These are phyloP conservation scores for Gleditsia sinensis DNA, from an alignment of 306 rosid species.

Conservation along the genomic window DNA sequence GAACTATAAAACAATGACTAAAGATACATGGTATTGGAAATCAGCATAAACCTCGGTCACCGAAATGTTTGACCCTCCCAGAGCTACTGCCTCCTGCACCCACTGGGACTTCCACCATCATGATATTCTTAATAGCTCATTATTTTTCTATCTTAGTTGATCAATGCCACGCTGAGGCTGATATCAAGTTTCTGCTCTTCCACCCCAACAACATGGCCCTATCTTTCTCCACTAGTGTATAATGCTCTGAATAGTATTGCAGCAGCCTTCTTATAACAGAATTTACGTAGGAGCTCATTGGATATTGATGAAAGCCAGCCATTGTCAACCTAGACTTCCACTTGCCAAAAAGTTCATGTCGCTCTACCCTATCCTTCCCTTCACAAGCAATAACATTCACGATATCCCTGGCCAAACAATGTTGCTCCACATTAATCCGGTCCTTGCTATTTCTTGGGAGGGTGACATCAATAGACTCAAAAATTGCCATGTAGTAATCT, in stretches of 20 bases:
- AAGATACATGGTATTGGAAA: neutral
- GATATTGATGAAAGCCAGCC: constrained; percentile 77
- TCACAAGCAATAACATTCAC: constrained; percentile 82
- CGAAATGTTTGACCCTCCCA: neutral
- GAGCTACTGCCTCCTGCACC: too few species aligned
- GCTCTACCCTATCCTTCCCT: constrained; percentile 77
- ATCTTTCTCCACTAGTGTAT: constrained; percentile 69
- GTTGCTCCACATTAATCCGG: constrained; percentile 76
- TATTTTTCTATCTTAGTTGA: constrained; percentile 1
- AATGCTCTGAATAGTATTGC: constrained; percentile 70
- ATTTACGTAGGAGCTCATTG: constrained; percentile 73
- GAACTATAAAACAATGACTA: neutral
- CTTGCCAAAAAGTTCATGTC: constrained; percentile 86
- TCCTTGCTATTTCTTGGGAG: constrained; percentile 62
- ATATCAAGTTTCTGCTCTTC: constrained; percentile 75
- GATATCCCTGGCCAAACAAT: constrained; percentile 80
- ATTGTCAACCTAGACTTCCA: constrained; percentile 86
- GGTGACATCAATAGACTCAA: constrained; percentile 75
- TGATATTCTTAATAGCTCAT: constrained; percentile 26
- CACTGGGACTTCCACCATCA: too few species aligned
- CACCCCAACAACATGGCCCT: constrained; percentile 85
- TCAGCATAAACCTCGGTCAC: neutral
- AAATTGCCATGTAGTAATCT: constrained; percentile 74
- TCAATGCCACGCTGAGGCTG: constrained; percentile 90
- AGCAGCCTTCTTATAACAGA: constrained; percentile 62